These are phyloP conservation scores for Verticillium nonalfalfae DNA, from an alignment of 2,329 filamentous ascomycete species.

Conservation along the genomic window DNA sequence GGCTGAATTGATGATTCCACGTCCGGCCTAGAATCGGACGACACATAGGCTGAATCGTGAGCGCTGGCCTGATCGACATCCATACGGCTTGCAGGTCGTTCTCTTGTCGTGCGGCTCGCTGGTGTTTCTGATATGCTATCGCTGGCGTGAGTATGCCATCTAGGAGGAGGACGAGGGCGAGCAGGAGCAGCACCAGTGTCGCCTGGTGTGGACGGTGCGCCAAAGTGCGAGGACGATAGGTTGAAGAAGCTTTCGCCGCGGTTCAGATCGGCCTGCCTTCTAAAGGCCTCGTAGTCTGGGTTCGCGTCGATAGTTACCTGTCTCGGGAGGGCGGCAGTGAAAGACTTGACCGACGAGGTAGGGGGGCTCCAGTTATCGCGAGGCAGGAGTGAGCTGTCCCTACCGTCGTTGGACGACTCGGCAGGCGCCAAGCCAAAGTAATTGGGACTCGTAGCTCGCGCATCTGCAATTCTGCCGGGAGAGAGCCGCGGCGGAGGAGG, in stretches of 20 bases:
- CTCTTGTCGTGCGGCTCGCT: slow-evolving; percentile 2
- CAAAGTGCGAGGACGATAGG: slow-evolving; percentile 40
- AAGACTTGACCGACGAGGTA: slow-evolving; percentile 64
- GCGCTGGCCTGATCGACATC: slow-evolving; percentile 39
- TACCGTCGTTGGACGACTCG: slow-evolving; percentile 50
- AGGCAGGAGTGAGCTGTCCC: slow-evolving; percentile 57
- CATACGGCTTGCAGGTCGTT: slow-evolving; percentile 20
- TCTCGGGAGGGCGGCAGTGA: slow-evolving; percentile 61
- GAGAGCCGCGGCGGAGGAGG: slow-evolving; percentile 40
- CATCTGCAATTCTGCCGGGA: slow-evolving; percentile 28
- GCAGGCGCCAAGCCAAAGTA: slow-evolving; percentile 72
- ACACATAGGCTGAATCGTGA: slow-evolving; percentile 49
- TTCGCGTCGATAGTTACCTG: slow-evolving; percentile 68
- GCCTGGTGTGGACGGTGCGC: slow-evolving; percentile 19
- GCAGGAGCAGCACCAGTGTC: slow-evolving; percentile 15
- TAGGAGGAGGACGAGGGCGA: slow-evolving; percentile 35
- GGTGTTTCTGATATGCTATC: slow-evolving; percentile 29
- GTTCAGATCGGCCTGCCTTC: slow-evolving; percentile 63
- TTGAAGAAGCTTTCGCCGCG: slow-evolving; percentile 39
- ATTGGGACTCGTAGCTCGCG: slow-evolving; percentile 63
- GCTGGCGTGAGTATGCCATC: slow-evolving; percentile 42
- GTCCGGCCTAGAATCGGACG: slow-evolving; percentile 46
- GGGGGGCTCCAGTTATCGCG: slow-evolving; percentile 71
- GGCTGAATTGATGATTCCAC: slow-evolving; percentile 40
- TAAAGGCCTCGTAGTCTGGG: slow-evolving; percentile 76